Conservation (phyloP, 768 basidiomycete species). For the Xanthoconium stramineum region DNA sequence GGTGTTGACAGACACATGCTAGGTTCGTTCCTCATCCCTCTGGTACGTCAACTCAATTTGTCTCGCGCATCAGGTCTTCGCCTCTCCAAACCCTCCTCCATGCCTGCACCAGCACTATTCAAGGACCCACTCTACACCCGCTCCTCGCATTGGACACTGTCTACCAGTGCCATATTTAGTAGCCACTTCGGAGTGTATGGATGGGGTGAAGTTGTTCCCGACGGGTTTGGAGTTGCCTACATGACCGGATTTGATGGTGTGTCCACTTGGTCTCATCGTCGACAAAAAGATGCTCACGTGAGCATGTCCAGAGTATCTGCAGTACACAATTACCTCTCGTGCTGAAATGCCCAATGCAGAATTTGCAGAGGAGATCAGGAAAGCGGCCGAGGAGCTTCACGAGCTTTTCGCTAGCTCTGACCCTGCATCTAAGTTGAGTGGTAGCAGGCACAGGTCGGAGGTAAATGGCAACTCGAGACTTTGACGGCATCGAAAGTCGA, state of each 20-base stretch:
- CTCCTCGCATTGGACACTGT: constrained; percentile 81
- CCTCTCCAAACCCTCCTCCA: constrained; percentile 58
- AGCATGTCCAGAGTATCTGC: constrained; percentile 57
- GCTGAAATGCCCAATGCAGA: constrained; percentile 76
- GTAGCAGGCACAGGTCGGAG: not conserved
- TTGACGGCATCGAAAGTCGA: not conserved
- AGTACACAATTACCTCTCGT: constrained; percentile 86
- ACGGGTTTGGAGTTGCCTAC: constrained; percentile 94
- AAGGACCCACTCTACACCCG: constrained; percentile 70
- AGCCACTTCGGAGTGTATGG: constrained; percentile 83
- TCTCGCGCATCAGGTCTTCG: constrained; percentile 54
- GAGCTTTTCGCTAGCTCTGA: constrained; percentile 41
- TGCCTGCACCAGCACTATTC: constrained; percentile 67
- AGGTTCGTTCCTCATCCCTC: constrained; percentile 43
- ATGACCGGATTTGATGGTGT: constrained; percentile 84
- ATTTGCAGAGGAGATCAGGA: constrained; percentile 68
- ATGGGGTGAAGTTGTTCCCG: constrained; percentile 94
- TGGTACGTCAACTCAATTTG: not conserved
- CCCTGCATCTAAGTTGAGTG: no score
- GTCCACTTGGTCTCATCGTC: constrained; percentile 16
- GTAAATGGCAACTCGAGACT: constrained; percentile 12
- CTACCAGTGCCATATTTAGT: constrained; percentile 87
- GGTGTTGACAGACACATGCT: constrained; percentile 89
- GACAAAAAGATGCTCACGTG: not conserved
- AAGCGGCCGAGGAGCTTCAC: constrained; percentile 67